Evolutionary conservation across 2,329 filamentous ascomycete genomes (phyloP).

Genomic region (Alternaria incomplexa): DNA sequence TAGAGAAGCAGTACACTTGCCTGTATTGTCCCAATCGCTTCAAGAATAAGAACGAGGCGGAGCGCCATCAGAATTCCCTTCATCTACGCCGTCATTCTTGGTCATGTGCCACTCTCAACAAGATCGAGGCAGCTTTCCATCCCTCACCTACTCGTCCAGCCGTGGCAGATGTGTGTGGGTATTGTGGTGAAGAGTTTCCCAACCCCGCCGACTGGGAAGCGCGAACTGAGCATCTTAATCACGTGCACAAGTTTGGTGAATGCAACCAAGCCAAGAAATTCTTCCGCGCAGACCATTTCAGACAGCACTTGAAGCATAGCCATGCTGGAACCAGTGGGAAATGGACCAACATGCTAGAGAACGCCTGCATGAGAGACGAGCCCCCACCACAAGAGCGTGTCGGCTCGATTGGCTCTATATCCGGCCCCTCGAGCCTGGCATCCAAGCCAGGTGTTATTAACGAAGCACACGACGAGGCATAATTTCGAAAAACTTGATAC

Average conservation of each 20-base stretch:
- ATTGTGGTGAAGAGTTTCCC: conserved; percentile 91
- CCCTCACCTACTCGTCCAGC: conserved; percentile 69
- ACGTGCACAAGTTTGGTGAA: conserved; percentile 94
- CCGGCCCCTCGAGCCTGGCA: conserved; percentile 37
- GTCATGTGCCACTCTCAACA: conserved; percentile 86
- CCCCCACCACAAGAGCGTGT: conserved; percentile 59
- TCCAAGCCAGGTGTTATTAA: conserved; percentile 47
- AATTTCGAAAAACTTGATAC: conserved; percentile 11
- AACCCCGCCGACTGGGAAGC: conserved; percentile 89
- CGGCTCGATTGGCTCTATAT: conserved; percentile 40
- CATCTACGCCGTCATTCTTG: conserved; percentile 93
- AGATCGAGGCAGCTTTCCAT: conserved; percentile 82
- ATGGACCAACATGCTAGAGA: conserved; percentile 98
- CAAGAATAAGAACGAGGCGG: conserved; percentile 98
- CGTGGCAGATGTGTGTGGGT: conserved; percentile 82
- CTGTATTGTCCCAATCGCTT: conserved; percentile 92
- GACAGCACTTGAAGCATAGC: conserved; percentile 97
- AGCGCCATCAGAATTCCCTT: conserved; percentile 93
- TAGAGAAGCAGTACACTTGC: conserved; percentile 96
- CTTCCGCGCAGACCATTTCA: conserved; percentile 95
- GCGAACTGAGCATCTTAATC: conserved; percentile 84
- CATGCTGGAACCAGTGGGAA: conserved; percentile 96
- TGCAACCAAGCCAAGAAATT: conserved; percentile 99
- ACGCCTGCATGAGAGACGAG: conserved; percentile 94
- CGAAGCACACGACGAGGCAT: conserved; percentile 49